A percentile compares a stretch with the other conserved stretches of the same genome.
Conservation (phyloP, 768 basidiomycete species). For the Lactarius quietus region DNA sequence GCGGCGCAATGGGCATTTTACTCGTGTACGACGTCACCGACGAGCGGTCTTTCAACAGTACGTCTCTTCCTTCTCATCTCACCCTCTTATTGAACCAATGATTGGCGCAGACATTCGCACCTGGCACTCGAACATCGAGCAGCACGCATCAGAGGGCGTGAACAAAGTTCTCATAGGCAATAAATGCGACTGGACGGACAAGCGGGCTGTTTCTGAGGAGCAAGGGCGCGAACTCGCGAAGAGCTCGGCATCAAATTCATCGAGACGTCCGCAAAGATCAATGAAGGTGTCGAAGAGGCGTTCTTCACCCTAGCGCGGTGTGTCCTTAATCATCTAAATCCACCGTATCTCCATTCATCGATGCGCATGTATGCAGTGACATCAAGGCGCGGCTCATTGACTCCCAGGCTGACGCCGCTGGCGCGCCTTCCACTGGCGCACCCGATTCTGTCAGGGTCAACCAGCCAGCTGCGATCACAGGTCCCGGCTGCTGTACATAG, state of each 20-base stretch:
- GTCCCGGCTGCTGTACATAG: constrained; percentile 45
- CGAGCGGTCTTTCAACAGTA: constrained; percentile 93
- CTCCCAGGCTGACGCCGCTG: constrained; percentile 68
- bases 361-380: constrained; percentile 51
- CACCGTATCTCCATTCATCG: background rate
- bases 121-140: constrained; percentile 98
- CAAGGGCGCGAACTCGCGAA: constrained; percentile 90
- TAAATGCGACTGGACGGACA: constrained; percentile 98
- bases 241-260: constrained; percentile 96
- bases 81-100: background rate
- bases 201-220: constrained; percentile 86
- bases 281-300: constrained; percentile 97
- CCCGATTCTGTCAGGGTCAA: constrained; percentile 66
- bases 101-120: constrained; percentile 81
- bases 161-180: constrained; percentile 99
- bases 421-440: constrained; percentile 33
- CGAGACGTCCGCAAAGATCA: constrained; percentile 96
- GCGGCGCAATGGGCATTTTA: constrained; percentile 97
- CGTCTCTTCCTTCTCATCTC: constrained; percentile 33
- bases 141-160: constrained; percentile 97
- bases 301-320: constrained; percentile 97
- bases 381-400: constrained; percentile 98
- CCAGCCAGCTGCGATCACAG: constrained; percentile 46
- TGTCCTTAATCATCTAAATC: constrained; percentile 31
- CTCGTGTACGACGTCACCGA: constrained; percentile 99